Conservation (phyloP, 2,329 filamentous ascomycete species). For the Sodiomyces alkalinus region DNA sequence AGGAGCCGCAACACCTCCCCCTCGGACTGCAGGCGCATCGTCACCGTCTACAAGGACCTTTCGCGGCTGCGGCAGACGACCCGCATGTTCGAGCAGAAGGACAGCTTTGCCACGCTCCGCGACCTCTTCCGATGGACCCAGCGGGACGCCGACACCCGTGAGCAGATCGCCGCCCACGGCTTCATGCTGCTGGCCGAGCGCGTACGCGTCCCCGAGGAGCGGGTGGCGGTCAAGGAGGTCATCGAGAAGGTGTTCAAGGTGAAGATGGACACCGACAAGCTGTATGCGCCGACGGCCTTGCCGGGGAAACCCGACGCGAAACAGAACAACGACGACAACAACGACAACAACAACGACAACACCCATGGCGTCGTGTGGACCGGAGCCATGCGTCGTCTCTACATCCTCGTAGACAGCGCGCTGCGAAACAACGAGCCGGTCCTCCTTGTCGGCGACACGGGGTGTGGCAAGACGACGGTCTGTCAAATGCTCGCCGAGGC, state of each 20-base stretch:
- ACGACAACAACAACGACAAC: conserved; percentile 39
- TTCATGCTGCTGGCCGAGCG: conserved; percentile 94
- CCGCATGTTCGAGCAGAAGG: conserved; percentile 89
- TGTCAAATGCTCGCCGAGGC: conserved; percentile 84
- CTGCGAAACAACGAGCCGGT: conserved; percentile 86
- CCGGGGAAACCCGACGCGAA: conserved; percentile 31
- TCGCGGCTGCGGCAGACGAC: conserved; percentile 80
- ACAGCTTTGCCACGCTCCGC: conserved; percentile 88
- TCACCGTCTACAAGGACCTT: conserved; percentile 85
- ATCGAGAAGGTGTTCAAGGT: conserved; percentile 89
- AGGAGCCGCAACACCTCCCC: conserved; percentile 76
- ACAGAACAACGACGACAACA: too few relatives aligned
- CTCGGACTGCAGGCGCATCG: conserved; percentile 81
- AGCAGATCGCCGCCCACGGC: conserved; percentile 80
- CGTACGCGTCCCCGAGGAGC: conserved; percentile 81
- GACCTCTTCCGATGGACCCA: conserved; percentile 94
- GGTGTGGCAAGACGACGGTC: conserved; percentile 94
- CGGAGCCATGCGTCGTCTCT: conserved; percentile 80
- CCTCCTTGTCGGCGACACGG: conserved; percentile 87
- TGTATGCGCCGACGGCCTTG: conserved; percentile 53
- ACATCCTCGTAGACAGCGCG: conserved; percentile 75
- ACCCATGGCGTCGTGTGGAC: conserved; percentile 77
- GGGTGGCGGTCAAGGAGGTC: conserved; percentile 66
- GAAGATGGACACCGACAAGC: conserved; percentile 52
- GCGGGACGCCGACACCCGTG: conserved; percentile 66